Conservation (phyloP, 2,329 filamentous ascomycete genomes). For the Sclerotinia glacialis region DNA sequence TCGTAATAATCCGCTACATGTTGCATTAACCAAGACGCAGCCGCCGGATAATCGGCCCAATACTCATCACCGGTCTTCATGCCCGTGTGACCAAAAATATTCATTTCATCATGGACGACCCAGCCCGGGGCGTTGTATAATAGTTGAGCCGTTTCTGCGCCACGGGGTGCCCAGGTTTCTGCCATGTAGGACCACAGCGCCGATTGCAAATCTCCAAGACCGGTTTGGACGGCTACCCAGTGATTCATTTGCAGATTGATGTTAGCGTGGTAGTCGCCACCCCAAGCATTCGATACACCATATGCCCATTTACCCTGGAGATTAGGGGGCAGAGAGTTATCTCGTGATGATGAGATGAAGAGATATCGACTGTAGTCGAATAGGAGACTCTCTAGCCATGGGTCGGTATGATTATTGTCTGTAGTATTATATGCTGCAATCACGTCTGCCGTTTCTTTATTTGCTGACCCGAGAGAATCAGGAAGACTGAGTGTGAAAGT, state of each 20-base stretch:
- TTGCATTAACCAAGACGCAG: slow-evolving; percentile 58
- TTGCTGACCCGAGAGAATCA: slow-evolving; percentile 44
- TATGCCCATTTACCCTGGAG: slow-evolving; percentile 57
- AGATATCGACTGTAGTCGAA: slow-evolving; percentile 55
- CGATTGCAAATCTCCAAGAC: slow-evolving; percentile 46
- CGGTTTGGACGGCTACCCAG: slow-evolving; percentile 54
- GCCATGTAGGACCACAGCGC: slow-evolving; percentile 53
- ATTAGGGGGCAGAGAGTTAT: slow-evolving; percentile 53
- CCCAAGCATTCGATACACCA: slow-evolving; percentile 47
- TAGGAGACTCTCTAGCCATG: slow-evolving; percentile 51
- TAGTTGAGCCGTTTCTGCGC: slow-evolving; percentile 50
- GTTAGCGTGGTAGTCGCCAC: slow-evolving; percentile 55
- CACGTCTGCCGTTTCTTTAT: slow-evolving; percentile 42
- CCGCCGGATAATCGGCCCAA: slow-evolving; percentile 45
- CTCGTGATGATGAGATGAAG: slow-evolving; percentile 53
- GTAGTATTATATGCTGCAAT: slow-evolving; percentile 39
- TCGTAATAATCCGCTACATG: slow-evolving; percentile 57
- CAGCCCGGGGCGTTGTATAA: slow-evolving; percentile 55
- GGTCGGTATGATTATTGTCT: slow-evolving; percentile 47
- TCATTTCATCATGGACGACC: slow-evolving; percentile 56
- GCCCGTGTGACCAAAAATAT: slow-evolving; percentile 56
- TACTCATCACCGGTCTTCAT: slow-evolving; percentile 46
- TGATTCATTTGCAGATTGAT: slow-evolving; percentile 63
- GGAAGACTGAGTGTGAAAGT: slow-evolving; percentile 47
- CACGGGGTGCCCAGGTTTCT: slow-evolving; percentile 53